A percentile compares a stretch with the other conserved stretches of the same genome.
phyloP scores from a whole-genome alignment of 257 asterid species.

The Oldenlandia corymbosa region DNA sequence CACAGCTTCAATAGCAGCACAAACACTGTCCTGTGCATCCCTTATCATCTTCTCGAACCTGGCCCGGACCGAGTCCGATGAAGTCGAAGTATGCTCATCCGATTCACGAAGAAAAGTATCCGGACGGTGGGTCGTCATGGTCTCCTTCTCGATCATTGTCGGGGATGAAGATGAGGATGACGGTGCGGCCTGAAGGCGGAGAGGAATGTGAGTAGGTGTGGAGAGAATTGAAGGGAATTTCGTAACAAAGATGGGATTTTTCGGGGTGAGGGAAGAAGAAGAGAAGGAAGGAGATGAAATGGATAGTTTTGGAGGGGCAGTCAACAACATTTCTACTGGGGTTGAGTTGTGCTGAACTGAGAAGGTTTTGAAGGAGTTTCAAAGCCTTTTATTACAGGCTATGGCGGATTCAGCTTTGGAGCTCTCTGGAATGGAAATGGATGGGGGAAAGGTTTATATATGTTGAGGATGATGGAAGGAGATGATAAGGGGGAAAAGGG shows the following conservation, averaged over 20 bases:
- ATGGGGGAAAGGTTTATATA: no score
- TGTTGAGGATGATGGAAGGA: not conserved
- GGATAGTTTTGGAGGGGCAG: constrained; percentile 18
- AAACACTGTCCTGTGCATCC: constrained; percentile 76
- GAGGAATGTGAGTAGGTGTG: constrained; percentile 1
- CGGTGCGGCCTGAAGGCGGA: constrained; percentile 8
- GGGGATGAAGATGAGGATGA: constrained; percentile 25
- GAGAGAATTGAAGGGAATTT: not conserved
- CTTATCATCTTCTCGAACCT: constrained; percentile 93
- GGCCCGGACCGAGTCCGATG: constrained; percentile 41
- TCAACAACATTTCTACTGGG: constrained; percentile 14
- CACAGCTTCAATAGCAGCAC: constrained; percentile 61
- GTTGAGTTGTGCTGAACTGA: no score
- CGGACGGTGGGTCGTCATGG: constrained; percentile 48
- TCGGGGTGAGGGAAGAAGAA: not conserved
- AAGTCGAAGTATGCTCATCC: constrained; percentile 27
- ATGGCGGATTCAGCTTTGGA: not conserved
- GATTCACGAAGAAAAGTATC: constrained; percentile 58
- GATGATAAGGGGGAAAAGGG: not conserved
- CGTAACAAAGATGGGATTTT: not conserved
- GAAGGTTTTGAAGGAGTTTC: not conserved
- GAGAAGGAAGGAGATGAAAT: constrained; percentile 19
- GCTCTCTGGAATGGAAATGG: not conserved
- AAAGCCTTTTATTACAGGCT: not conserved
- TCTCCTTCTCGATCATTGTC: constrained; percentile 62